phyloP scores from a whole-genome alignment of 169 alveolate species.

The Miamiensis avidus region DNA sequence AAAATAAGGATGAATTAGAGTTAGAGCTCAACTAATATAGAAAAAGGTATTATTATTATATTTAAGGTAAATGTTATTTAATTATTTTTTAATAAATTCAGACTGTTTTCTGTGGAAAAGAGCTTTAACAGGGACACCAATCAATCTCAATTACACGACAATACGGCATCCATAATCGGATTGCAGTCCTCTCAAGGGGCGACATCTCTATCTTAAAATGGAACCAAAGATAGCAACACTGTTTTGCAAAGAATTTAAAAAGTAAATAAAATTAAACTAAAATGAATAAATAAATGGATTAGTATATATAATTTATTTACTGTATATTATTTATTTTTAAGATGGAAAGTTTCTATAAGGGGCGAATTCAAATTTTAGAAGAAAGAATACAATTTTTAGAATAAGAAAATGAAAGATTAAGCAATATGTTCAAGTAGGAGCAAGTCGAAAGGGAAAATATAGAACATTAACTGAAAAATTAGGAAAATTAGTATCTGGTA shows the following conservation, averaged over 20 bases:
- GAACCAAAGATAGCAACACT: background rate
- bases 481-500: background rate
- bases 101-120: no score
- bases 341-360: background rate
- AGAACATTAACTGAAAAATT: no score
- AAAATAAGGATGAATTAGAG: background rate
- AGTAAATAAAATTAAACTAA: background rate
- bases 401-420: background rate
- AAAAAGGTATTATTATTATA: background rate
- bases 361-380: background rate
- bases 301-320: no score
- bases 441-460: background rate
- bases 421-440: background rate
- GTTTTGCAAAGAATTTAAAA: background rate
- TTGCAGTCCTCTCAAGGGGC: no score
- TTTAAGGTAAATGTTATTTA: background rate
- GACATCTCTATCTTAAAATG: no score
- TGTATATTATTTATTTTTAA: no score
- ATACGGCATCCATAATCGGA: no score
- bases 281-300: background rate
- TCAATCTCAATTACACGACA: no score
- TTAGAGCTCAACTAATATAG: background rate
- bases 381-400: background rate
- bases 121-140: no score
- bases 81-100: no score